These are phyloP conservation scores for Paraglomus occultum DNA, from an alignment of 192 early-diverging fungal species.

Conservation along the genomic window DNA sequence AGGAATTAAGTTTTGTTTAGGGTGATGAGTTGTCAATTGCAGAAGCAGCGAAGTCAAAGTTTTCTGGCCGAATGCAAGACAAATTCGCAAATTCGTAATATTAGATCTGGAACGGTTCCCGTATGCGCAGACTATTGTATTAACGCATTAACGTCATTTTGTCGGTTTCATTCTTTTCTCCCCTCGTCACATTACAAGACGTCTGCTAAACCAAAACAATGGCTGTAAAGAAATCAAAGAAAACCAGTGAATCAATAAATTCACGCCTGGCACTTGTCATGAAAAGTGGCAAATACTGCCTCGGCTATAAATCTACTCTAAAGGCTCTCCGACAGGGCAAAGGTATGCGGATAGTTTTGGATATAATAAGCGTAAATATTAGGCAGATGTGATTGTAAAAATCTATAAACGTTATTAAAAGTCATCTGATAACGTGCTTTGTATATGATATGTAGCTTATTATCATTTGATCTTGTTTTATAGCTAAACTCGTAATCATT, in stretches of 20 bases:
- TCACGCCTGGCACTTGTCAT: slow-evolving; percentile 96
- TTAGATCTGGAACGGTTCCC: too few relatives aligned
- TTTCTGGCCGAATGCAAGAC: too few relatives aligned
- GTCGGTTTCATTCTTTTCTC: too few relatives aligned
- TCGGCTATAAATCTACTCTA: slow-evolving; percentile 99
- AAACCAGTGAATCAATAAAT: slow-evolving; percentile 95
- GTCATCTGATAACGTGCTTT: slow-evolving; percentile 29
- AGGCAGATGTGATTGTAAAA: not conserved
- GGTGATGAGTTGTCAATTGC: too few relatives aligned
- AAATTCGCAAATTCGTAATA: too few relatives aligned
- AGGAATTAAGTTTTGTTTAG: too few relatives aligned
- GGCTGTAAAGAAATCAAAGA: slow-evolving; percentile 73
- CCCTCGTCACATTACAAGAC: too few relatives aligned
- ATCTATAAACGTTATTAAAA: slow-evolving; percentile 29
- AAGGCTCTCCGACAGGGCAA: slow-evolving; percentile 97
- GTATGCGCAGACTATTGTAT: too few relatives aligned
- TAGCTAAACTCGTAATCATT: slow-evolving; percentile 98
- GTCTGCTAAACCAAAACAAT: not conserved
- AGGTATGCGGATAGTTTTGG: slow-evolving; percentile 62
- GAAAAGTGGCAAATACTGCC: slow-evolving; percentile 98
- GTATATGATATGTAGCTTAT: slow-evolving; percentile 30
- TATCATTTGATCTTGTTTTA: slow-evolving; percentile 12
- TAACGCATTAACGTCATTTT: too few relatives aligned
- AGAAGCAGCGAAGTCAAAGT: too few relatives aligned
- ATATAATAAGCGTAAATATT: too few relatives aligned